Conservation (phyloP, 1,284 basidiomycete genomes). For the Amylostereum areolatum region DNA sequence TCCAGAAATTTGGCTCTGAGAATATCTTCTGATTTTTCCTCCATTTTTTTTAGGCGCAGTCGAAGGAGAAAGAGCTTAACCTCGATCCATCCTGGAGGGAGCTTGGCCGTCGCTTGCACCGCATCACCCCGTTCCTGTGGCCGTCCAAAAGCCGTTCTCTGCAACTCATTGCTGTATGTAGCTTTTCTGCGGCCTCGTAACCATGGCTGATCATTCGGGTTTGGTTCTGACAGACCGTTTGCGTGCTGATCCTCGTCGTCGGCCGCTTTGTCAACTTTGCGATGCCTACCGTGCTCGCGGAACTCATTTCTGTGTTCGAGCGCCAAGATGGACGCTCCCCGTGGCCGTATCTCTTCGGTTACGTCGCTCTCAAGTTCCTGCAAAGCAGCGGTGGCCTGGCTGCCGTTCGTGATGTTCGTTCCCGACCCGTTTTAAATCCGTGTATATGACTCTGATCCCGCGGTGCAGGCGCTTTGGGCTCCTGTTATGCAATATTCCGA, state of each 20-base stretch:
- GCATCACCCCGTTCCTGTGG: conserved; percentile 79
- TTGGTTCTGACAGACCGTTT: conserved; percentile 40
- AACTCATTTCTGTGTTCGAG: conserved; percentile 59
- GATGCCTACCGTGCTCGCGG: conserved; percentile 69
- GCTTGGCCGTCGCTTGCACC: conserved; percentile 49
- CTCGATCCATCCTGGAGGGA: conserved; percentile 66
- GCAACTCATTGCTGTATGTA: conserved; percentile 65
- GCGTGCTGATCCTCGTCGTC: conserved; percentile 61
- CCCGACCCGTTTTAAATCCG: neutral
- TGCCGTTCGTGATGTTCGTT: conserved; percentile 59
- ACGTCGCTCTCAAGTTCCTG: conserved; percentile 59
- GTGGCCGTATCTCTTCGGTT: conserved; percentile 60
- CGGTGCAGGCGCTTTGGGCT: conserved; percentile 58
- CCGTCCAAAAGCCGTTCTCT: conserved; percentile 60
- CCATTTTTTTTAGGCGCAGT: conserved; percentile 24
- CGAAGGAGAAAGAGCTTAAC: conserved; percentile 50
- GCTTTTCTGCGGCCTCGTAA: conserved; percentile 5
- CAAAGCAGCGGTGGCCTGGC: conserved; percentile 67
- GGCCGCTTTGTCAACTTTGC: conserved; percentile 75
- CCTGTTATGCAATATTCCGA: conserved; percentile 87
- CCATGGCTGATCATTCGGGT: conserved; percentile 2
- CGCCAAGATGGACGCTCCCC: conserved; percentile 39
- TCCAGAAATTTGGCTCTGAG: conserved; percentile 5
- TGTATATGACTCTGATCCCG: conserved; percentile 2
- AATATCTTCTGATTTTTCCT: conserved; percentile 7